Evolutionary conservation across 768 basidiomycete genomes (phyloP).

Genomic region (Termitomyces sp.): DNA sequence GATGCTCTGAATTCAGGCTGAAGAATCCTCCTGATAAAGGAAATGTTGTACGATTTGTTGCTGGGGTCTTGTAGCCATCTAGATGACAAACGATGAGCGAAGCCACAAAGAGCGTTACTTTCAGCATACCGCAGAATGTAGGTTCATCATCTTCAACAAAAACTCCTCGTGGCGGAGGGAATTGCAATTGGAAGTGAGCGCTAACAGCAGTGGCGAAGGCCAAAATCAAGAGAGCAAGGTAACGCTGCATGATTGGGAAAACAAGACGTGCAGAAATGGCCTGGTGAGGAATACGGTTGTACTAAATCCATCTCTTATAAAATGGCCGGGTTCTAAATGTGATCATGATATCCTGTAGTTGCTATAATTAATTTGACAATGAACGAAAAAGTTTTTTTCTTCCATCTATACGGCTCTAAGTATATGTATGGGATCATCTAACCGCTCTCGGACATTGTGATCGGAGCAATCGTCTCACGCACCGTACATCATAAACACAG

Average conservation of each 20-base stretch:
- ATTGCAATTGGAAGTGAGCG: conserved; percentile 83
- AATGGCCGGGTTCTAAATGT: background rate
- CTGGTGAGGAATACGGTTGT: background rate
- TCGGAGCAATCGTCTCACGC: too few relatives aligned
- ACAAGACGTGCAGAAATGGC: background rate
- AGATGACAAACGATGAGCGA: conserved; percentile 7
- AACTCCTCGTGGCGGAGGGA: conserved; percentile 67
- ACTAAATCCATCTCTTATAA: background rate
- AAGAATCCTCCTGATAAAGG: conserved; percentile 65
- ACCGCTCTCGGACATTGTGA: too few relatives aligned
- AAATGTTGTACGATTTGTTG: conserved; percentile 63
- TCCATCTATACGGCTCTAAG: too few relatives aligned
- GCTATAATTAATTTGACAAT: background rate
- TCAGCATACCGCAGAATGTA: conserved; percentile 61
- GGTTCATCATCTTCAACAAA: conserved; percentile 63
- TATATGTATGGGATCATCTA: too few relatives aligned
- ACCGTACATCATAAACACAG: too few relatives aligned
- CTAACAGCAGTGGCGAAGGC: conserved; percentile 41
- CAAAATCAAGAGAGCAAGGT: conserved; percentile 32
- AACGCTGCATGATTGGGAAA: conserved; percentile 12
- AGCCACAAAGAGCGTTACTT: background rate
- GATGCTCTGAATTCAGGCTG: conserved; percentile 64
- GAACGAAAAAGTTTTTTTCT: conserved; percentile 28
- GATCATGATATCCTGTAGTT: background rate
- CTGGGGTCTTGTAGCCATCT: conserved; percentile 64